phyloP scores from a whole-genome alignment of 257 asterid genomes.

The Lycium barbarum region DNA sequence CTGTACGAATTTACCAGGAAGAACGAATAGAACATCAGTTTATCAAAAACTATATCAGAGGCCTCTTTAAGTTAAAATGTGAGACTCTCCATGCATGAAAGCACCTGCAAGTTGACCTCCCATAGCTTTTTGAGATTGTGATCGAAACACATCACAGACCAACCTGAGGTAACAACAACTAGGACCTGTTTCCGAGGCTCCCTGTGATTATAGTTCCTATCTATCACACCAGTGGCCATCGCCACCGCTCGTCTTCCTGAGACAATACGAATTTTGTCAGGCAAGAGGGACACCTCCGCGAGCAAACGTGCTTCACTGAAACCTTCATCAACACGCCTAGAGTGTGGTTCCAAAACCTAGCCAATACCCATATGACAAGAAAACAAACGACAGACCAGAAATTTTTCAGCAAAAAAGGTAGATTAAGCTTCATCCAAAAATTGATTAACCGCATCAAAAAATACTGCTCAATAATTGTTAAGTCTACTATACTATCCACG shows the following conservation, averaged over 20 bases:
- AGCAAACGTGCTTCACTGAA: constrained; percentile 91
- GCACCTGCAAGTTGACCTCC: constrained; percentile 94
- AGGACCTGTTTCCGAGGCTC: constrained; percentile 86
- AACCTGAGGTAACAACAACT: constrained; percentile 95
- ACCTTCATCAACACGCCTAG: constrained; percentile 91
- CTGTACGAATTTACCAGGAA: constrained; percentile 49
- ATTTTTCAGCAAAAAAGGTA: background rate
- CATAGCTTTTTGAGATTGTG: constrained; percentile 97
- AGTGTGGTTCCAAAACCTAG: constrained; percentile 91
- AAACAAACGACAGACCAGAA: background rate
- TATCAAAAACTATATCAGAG: constrained; percentile 21
- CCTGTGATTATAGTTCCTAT: constrained; percentile 64
- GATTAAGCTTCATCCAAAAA: background rate
- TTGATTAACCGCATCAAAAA: background rate
- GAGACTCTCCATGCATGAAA: constrained; percentile 19
- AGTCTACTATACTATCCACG: background rate
- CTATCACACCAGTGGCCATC: constrained; percentile 92
- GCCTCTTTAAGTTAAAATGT: constrained; percentile 2
- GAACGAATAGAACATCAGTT: constrained; percentile 27
- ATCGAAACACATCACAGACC: constrained; percentile 97
- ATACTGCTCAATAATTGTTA: background rate
- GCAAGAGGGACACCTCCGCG: constrained; percentile 80
- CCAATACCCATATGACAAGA: constrained; percentile 28
- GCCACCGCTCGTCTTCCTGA: constrained; percentile 97
- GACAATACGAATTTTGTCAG: constrained; percentile 86